Conservation (phyloP, 306 rosid genomes). For the Castanopsis chinensis region DNA sequence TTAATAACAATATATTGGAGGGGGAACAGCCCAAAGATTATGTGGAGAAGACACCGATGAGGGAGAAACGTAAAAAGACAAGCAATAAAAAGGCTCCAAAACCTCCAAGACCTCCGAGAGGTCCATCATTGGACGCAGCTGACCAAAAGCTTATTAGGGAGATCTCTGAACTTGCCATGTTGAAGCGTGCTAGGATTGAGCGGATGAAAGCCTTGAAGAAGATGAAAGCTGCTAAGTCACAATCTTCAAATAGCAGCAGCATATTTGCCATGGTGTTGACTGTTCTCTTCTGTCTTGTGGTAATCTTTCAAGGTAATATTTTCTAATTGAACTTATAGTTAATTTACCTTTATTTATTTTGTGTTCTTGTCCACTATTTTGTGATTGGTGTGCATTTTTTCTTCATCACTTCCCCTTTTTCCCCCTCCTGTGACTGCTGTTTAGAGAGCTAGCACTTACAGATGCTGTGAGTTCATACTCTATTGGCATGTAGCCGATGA, state of each 20-base stretch:
- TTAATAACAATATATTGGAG: slow-evolving; percentile 27
- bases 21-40: slow-evolving; percentile 25
- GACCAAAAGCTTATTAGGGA: slow-evolving; percentile 79
- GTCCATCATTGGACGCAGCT: slow-evolving; percentile 80
- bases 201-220: slow-evolving; percentile 78
- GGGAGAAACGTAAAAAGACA: slow-evolving; percentile 72
- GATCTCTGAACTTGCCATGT: slow-evolving; percentile 71
- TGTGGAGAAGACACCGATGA: slow-evolving; percentile 35
- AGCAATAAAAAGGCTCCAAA: slow-evolving; percentile 67
- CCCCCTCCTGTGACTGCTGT: not conserved
- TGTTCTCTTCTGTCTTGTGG: slow-evolving; percentile 71
- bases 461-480: slow-evolving; percentile 1
- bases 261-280: slow-evolving; percentile 69
- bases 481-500: not conserved
- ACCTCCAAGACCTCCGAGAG: slow-evolving; percentile 95
- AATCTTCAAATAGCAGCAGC: slow-evolving; percentile 49
- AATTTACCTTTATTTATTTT: not conserved
- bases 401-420: not conserved
- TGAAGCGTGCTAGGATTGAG: slow-evolving; percentile 79
- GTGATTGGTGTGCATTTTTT: not conserved
- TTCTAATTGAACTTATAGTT: not conserved
- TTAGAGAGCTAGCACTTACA: slow-evolving; percentile 17
- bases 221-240: slow-evolving; percentile 63
- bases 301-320: slow-evolving; percentile 72
- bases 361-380: slow-evolving; percentile 2